Evolutionary conservation across 345 rosid genomes (phyloP).

Genomic region (Cochlearia excelsa): DNA sequence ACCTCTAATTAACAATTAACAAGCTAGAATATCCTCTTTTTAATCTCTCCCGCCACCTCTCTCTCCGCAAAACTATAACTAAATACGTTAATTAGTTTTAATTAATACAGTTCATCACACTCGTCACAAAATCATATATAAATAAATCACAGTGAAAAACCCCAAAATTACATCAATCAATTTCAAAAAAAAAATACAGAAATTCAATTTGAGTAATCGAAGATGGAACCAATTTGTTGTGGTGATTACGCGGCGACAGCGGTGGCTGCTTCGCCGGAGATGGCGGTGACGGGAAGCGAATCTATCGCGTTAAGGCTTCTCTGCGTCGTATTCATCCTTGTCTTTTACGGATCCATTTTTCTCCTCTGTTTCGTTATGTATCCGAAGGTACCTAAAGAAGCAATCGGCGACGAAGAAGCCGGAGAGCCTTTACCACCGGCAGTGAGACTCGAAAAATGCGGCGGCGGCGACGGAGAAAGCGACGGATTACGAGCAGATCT

Average conservation of each 20-base stretch:
- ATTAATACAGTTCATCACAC: constrained; percentile 28
- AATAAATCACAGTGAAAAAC: constrained; percentile 17
- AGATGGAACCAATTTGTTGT: constrained; percentile 28
- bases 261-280: constrained; percentile 30
- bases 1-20: constrained; percentile 24
- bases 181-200: background rate
- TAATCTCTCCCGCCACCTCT: constrained; percentile 35
- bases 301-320: constrained; percentile 25
- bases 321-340: constrained; percentile 24
- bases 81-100: constrained; percentile 33
- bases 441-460: constrained; percentile 23
- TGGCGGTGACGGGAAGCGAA: constrained; percentile 19
- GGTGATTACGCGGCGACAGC: constrained; percentile 2
- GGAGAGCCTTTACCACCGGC: constrained; percentile 30
- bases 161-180: background rate
- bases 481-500: constrained; percentile 13
- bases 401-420: constrained; percentile 32
- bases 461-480: constrained; percentile 2
- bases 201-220: background rate
- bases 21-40: background rate
- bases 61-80: constrained; percentile 31
- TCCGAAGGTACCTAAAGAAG: constrained; percentile 24
- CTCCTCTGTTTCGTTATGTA: constrained; percentile 32
- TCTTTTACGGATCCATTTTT: constrained; percentile 27
- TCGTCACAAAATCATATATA: constrained; percentile 7